Evolutionary conservation across 2,329 filamentous ascomycete species (phyloP), one percentile per base, ranked within the genome.

Genomic region (Fusarium sp.): DNA sequence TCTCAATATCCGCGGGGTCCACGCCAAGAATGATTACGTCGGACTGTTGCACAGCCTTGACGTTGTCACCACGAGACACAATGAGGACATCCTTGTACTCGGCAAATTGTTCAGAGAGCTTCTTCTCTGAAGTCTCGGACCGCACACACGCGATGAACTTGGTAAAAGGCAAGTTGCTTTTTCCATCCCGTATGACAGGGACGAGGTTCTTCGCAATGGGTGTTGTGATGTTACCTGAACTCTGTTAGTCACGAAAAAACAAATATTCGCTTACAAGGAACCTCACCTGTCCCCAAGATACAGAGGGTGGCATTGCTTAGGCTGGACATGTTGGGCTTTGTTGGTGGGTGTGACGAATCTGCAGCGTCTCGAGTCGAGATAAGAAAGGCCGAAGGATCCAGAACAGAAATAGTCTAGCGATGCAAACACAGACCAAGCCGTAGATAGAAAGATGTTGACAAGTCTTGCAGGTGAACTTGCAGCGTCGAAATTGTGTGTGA

Each of bases 21-120:
- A 85, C 83, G 3, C 80, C 87, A 2, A 89, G 80, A 2, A 89
- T 81, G 2, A 88, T 69, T 1, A 88, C 81, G 13, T 85, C 78
- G 5, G 85, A 81, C 1, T 76, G 68, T 22, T 80, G 66, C 0
- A 82, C 77, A 4, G 84, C 85, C 14, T 77, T 75, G 43, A 81
- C 74, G 60, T 83, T 81, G 2, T 81, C 80, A 7, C 82, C 80
- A 5, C 79, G 79, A 2, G 84, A 76, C 2, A 82, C 74, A 0
- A 60, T 60, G 3, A 82, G n/a, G 0, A 67, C 59, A 9, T 67
- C 60, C 10, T 22, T 45, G 13, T 74, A 65, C n/a, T 66, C 43
- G 5, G 66, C 52, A n/a, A 81, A 80, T 5, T 68, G 66, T 3
- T 72, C 59, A 8, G 54, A 69, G 3, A 82, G 67, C 2, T 73